Evolutionary conservation across 352 stramenopile species (phyloP).

Genomic region (Phytophthora litchii): DNA sequence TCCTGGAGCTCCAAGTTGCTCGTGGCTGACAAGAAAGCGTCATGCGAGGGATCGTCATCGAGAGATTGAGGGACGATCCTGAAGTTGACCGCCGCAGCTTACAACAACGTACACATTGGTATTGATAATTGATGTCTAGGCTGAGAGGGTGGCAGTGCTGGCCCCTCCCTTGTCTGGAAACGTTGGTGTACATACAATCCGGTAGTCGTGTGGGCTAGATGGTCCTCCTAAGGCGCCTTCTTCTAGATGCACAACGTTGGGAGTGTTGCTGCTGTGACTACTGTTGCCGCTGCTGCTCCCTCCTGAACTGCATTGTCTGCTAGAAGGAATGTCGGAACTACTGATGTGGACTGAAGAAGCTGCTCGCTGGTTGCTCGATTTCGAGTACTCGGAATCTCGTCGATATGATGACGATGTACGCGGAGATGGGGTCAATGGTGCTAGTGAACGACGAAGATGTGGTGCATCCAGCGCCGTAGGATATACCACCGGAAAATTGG

Average conservation of each 20-base stretch:
- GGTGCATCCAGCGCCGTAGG: slow-evolving; percentile 26
- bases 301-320: slow-evolving; percentile 10
- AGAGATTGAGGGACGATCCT: too few species aligned
- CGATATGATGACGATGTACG: slow-evolving; percentile 33
- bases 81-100: background rate
- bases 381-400: slow-evolving; percentile 36
- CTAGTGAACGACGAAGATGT: slow-evolving; percentile 39
- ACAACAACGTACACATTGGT: slow-evolving; percentile 26
- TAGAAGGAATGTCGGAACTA: slow-evolving; percentile 12
- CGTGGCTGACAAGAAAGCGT: slow-evolving; percentile 16
- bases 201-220: slow-evolving; percentile 47
- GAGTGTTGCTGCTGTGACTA: slow-evolving; percentile 12
- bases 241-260: slow-evolving; percentile 33
- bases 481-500: slow-evolving; percentile 19
- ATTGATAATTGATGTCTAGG: slow-evolving; percentile 38
- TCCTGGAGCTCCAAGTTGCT: slow-evolving; percentile 1
- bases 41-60: too few species aligned
- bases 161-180: slow-evolving; percentile 52
- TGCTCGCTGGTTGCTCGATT: slow-evolving; percentile 26
- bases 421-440: slow-evolving; percentile 36
- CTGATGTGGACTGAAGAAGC: slow-evolving; percentile 4
- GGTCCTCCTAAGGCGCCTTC: slow-evolving; percentile 26
- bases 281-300: slow-evolving; percentile 11
- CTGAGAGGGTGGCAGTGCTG: slow-evolving; percentile 31
- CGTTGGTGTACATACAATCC: slow-evolving; percentile 67